These are phyloP conservation scores for Blastobotrys niveus DNA, from an alignment of 1,139 yeast species.

Conservation along the genomic window DNA sequence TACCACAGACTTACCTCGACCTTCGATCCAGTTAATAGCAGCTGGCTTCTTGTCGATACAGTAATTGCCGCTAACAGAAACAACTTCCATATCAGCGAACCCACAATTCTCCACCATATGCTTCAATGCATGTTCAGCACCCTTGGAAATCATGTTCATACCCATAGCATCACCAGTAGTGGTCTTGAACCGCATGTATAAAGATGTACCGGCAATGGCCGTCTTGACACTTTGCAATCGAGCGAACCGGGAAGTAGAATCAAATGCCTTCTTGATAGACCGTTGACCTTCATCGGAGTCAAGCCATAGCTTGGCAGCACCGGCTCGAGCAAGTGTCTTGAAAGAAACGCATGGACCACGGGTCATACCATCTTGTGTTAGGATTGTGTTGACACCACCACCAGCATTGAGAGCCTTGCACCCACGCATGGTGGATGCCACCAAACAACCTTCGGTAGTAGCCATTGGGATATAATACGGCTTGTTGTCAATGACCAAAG, in stretches of 20 bases:
- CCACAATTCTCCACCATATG: constrained; percentile 86
- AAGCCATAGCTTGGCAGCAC: constrained; percentile 91
- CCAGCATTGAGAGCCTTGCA: constrained; percentile 97
- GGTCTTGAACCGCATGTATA: constrained; percentile 87
- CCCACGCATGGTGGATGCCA: constrained; percentile 98
- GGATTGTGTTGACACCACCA: constrained; percentile 89
- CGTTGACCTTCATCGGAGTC: constrained; percentile 92
- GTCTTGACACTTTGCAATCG: constrained; percentile 86
- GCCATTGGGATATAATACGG: constrained; percentile 96
- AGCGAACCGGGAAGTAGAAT: constrained; percentile 96
- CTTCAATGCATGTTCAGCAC: constrained; percentile 82
- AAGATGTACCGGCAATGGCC: constrained; percentile 88
- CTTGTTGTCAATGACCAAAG: constrained; percentile 80
- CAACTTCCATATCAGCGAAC: constrained; percentile 86
- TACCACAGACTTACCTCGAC: constrained; percentile 96
- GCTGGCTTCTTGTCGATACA: constrained; percentile 98
- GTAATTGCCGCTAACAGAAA: constrained; percentile 93
- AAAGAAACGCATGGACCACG: constrained; percentile 97
- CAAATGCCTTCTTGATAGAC: constrained; percentile 79
- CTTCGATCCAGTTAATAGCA: constrained; percentile 98
- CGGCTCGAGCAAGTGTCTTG: constrained; percentile 77
- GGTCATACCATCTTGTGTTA: constrained; percentile 97
- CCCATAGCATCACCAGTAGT: constrained; percentile 99
- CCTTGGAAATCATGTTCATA: constrained; percentile 99
- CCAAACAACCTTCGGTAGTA: constrained; percentile 97